Evolutionary conservation across 1,284 basidiomycete species (phyloP).

Genomic region (Moesziomyces antarcticus): DNA sequence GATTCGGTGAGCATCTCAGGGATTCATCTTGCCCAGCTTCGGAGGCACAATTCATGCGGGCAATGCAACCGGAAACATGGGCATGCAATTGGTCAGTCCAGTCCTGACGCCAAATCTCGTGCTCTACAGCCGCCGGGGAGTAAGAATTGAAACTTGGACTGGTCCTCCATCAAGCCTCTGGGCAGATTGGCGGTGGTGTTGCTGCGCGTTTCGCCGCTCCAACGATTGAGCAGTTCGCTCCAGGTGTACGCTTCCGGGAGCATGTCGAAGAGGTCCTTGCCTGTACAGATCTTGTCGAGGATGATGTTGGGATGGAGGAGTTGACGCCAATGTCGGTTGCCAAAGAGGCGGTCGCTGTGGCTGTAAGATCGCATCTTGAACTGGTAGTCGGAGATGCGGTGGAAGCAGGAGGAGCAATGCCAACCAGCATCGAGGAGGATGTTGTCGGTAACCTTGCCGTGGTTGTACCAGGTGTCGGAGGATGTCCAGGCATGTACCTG

Average conservation of each 20-base stretch:
- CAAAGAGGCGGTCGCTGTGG: constrained; percentile 75
- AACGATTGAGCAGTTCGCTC: constrained; percentile 35
- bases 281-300: constrained; percentile 74
- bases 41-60: too few relatives aligned
- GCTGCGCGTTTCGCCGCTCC: constrained; percentile 52
- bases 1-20: too few relatives aligned
- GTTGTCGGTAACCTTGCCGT: constrained; percentile 73
- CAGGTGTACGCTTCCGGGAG: constrained; percentile 75
- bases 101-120: constrained; percentile 11
- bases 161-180: constrained; percentile 72
- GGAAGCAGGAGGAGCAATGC: constrained; percentile 75
- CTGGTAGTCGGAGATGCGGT: constrained; percentile 73
- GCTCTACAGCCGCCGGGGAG: constrained; percentile 73
- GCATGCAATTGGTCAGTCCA: neutral
- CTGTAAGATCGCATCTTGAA: constrained; percentile 77
- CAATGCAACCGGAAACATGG: too few relatives aligned
- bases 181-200: constrained; percentile 72
- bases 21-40: too few relatives aligned
- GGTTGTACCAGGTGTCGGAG: constrained; percentile 71
- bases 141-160: constrained; percentile 73
- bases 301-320: constrained; percentile 73
- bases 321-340: constrained; percentile 69
- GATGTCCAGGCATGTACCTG: constrained; percentile 72
- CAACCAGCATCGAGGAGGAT: constrained; percentile 75
- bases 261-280: constrained; percentile 74